Evolutionary conservation across 257 asterid genomes (phyloP).

Genomic region (Prunella vulgaris): DNA sequence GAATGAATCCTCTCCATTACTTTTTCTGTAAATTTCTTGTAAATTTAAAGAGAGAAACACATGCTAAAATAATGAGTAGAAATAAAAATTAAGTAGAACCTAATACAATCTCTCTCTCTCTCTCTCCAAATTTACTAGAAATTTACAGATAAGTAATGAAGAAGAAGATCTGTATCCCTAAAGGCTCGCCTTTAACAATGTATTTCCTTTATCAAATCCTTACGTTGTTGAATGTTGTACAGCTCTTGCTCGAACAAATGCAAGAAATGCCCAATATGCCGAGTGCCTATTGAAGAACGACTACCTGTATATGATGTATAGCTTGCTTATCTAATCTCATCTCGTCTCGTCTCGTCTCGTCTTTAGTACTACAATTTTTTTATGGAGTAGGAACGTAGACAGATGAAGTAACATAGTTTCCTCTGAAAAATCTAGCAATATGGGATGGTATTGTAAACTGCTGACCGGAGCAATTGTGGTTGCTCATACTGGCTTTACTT

Average conservation of each 20-base stretch:
- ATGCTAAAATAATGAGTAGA: no score
- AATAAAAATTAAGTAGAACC: no score
- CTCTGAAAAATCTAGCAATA: conserved; percentile 18
- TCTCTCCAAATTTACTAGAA: no score
- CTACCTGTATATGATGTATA: conserved; percentile 98
- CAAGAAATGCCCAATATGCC: conserved; percentile 90
- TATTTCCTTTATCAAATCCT: background rate
- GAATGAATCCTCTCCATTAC: no score
- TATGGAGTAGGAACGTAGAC: conserved; percentile 17
- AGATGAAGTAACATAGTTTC: conserved; percentile 23
- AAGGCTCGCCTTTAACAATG: no score
- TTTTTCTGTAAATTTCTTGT: no score
- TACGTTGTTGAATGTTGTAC: conserved; percentile 23
- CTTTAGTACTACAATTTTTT: conserved; percentile 9
- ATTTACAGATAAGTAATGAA: no score
- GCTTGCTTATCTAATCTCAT: conserved; percentile 20
- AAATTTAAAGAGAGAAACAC: no score
- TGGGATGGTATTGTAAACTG: conserved; percentile 17
- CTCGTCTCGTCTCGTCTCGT: conserved; percentile 18
- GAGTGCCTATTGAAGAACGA: conserved; percentile 59
- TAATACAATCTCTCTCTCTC: no score
- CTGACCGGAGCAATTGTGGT: conserved; percentile 37
- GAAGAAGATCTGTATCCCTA: no score
- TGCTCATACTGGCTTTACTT: conserved; percentile 12
- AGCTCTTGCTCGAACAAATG: conserved; percentile 85